Evolutionary conservation across 345 rosid species (phyloP).

Genomic region (Salix caprea): DNA sequence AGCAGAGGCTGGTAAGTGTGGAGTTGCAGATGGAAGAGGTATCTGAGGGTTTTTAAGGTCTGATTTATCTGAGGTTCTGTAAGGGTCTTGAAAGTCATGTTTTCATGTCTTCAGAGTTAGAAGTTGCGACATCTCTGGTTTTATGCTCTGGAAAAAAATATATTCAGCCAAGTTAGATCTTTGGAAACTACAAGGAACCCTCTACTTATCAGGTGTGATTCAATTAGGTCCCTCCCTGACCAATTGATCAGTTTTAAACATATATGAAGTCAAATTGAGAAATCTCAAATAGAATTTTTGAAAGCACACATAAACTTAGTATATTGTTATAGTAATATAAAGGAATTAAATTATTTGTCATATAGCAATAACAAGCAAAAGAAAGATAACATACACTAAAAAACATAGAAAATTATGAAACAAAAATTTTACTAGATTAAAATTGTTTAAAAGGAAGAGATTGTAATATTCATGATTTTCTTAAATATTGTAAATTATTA

Average conservation of each 20-base stretch:
- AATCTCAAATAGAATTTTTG: no score
- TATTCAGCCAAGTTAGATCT: neutral
- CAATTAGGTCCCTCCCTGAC: neutral
- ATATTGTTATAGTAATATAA: no score
- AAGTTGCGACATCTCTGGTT: neutral
- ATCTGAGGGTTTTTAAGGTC: constrained; percentile 5
- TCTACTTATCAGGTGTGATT: neutral
- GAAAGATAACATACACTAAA: neutral
- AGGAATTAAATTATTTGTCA: no score
- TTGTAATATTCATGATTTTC: neutral
- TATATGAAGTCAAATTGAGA: neutral
- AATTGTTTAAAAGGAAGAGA: neutral
- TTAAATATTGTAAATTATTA: neutral
- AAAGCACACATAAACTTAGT: neutral
- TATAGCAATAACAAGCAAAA: neutral
- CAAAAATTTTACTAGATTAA: neutral
- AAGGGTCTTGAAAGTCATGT: constrained; percentile 6
- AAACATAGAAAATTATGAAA: neutral
- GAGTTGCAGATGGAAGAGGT: constrained; percentile 8
- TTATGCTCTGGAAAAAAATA: neutral
- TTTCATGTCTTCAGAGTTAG: neutral
- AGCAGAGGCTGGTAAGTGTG: neutral
- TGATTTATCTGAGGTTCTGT: constrained; percentile 11
- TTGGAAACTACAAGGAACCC: neutral
- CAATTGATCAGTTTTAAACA: neutral